Percentiles rank a stretch among this genome's conserved stretches.
Conservation (phyloP, 768 basidiomycete genomes). For the Fomitopsis serialis region DNA sequence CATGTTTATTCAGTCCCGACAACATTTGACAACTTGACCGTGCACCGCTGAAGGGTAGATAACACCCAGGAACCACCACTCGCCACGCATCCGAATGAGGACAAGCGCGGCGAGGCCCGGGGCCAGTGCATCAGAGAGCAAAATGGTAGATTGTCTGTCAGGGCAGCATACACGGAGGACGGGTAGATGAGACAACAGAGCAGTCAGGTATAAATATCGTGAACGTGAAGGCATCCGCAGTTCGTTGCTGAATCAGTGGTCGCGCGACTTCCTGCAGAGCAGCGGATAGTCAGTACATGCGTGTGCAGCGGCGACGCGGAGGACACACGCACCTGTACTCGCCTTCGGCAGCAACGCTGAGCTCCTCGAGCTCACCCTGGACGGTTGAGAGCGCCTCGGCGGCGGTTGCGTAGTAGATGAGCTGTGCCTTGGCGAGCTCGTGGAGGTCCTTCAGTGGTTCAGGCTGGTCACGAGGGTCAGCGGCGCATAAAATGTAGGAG, state of each 20-base stretch:
- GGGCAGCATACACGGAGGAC: neutral
- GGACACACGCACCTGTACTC: conserved; percentile 69
- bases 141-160: neutral
- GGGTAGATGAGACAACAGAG: neutral
- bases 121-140: neutral
- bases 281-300: conserved; percentile 5
- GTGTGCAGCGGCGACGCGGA: neutral
- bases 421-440: conserved; percentile 83
- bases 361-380: conserved; percentile 91
- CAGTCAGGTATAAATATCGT: neutral
- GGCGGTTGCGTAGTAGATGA: conserved; percentile 67
- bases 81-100: no score
- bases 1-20: no score
- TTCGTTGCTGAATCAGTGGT: conserved; percentile 51
- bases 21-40: no score
- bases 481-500: neutral
- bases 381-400: conserved; percentile 78
- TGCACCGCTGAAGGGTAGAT: no score
- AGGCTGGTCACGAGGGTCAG: conserved; percentile 46
- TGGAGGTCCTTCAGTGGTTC: conserved; percentile 95
- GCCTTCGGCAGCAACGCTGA: conserved; percentile 89
- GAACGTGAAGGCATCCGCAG: neutral
- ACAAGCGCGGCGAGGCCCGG: neutral
- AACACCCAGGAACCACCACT: no score
- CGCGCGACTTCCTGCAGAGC: conserved; percentile 71